A percentile compares a stretch with the other conserved stretches of the same genome.
phyloP scores from a whole-genome alignment of 192 early-diverging fungal genomes.

The Entomortierella parvispora region DNA sequence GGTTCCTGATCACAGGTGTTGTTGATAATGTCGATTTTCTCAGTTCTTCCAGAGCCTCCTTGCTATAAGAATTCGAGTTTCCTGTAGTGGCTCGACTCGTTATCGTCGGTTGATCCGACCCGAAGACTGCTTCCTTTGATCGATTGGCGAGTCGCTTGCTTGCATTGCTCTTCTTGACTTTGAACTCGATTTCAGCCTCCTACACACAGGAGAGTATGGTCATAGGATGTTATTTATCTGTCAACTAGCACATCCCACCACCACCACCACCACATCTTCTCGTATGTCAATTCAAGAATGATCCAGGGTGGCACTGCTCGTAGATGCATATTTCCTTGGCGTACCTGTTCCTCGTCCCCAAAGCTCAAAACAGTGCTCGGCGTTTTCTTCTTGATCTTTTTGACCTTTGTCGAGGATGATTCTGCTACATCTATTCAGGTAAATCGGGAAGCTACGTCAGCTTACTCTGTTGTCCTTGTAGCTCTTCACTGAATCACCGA shows the following conservation, averaged over 20 bases:
- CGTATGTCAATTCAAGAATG: too few species aligned
- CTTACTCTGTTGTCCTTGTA: background rate
- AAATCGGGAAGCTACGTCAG: too few species aligned
- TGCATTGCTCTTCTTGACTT: slow-evolving; percentile 59
- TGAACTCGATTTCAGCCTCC: slow-evolving; percentile 52
- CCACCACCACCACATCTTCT: too few species aligned
- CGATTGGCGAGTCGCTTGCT: slow-evolving; percentile 43
- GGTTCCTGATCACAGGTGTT: slow-evolving; percentile 22
- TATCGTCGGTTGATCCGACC: slow-evolving; percentile 10
- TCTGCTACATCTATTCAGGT: slow-evolving; percentile 4
- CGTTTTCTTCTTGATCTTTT: slow-evolving; percentile 37
- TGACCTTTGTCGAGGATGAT: slow-evolving; percentile 6
- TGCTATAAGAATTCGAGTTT: slow-evolving; percentile 45
- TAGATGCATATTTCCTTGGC: too few species aligned
- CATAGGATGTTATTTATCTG: background rate
- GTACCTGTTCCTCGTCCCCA: slow-evolving; percentile 46
- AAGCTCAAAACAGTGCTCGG: slow-evolving; percentile 33
- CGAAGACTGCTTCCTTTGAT: slow-evolving; percentile 21
- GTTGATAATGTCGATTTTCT: slow-evolving; percentile 46
- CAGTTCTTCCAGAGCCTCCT: slow-evolving; percentile 49
- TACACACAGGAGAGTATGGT: too few species aligned
- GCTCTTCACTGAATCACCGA: background rate
- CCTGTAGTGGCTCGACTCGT: slow-evolving; percentile 34
- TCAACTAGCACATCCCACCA: slow-evolving; percentile 8
- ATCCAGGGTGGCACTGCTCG: too few species aligned